phyloP scores from a whole-genome alignment of 2,329 filamentous ascomycete genomes.

The Cytospora chrysosperma region DNA sequence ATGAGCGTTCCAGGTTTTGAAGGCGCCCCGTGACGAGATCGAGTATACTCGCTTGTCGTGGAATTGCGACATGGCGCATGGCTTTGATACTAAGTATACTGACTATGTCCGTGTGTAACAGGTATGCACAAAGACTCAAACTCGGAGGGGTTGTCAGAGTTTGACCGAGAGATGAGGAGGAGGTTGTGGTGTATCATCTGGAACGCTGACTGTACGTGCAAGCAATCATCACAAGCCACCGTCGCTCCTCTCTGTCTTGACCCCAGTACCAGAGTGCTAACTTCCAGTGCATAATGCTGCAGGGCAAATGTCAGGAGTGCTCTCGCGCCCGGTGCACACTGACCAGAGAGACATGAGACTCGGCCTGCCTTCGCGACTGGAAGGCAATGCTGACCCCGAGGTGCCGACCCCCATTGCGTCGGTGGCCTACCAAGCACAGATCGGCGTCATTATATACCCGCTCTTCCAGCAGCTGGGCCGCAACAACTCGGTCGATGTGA shows the following conservation, averaged over 20 bases:
- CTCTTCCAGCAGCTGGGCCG: neutral
- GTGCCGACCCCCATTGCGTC: conserved; percentile 1
- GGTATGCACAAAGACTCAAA: conserved; percentile 1
- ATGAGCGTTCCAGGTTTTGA: conserved; percentile 6
- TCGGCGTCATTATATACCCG: neutral
- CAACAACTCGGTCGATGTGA: neutral
- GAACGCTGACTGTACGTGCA: conserved; percentile 2
- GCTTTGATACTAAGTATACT: neutral
- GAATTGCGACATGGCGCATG: too few relatives aligned
- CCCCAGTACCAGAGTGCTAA: neutral
- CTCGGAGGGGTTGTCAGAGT: neutral
- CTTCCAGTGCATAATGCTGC: too few relatives aligned
- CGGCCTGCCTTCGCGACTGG: conserved; percentile 2
- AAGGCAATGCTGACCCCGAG: conserved; percentile 1
- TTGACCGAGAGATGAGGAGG: conserved; percentile 1
- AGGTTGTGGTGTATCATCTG: conserved; percentile 15
- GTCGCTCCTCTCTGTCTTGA: neutral
- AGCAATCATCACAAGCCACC: neutral
- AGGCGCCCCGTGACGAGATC: neutral
- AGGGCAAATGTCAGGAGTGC: conserved; percentile 11
- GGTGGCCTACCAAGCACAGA: conserved; percentile 6
- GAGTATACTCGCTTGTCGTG: neutral
- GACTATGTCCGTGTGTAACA: neutral
- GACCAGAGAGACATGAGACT: conserved; percentile 3
- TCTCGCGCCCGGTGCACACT: conserved; percentile 3